A percentile compares a stretch with the other conserved stretches of the same genome.
Conservation (phyloP, 495 filamentous ascomycete species). For the Penicillium dipodomyicola region DNA sequence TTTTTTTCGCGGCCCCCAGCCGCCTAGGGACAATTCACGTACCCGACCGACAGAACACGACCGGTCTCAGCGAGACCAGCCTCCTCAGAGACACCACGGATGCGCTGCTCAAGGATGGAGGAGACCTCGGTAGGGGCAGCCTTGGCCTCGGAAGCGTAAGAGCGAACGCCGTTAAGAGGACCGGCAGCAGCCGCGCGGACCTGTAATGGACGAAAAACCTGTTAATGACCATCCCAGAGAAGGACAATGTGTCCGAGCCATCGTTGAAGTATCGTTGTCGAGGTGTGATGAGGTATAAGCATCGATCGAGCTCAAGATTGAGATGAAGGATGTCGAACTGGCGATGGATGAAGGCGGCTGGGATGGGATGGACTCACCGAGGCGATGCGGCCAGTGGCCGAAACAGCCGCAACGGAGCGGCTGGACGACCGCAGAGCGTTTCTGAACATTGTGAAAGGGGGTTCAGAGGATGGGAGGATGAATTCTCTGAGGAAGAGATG, state of each 20-base stretch:
- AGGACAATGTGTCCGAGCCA: slow-evolving; percentile 34
- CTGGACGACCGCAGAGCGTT: slow-evolving; percentile 94
- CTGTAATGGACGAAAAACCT: slow-evolving; percentile 55
- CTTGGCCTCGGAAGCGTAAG: slow-evolving; percentile 92
- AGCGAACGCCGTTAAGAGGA: slow-evolving; percentile 69
- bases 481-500: slow-evolving; percentile 51
- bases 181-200: slow-evolving; percentile 83
- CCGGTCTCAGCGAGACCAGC: slow-evolving; percentile 95
- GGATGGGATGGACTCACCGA: slow-evolving; percentile 71
- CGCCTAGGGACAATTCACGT: slow-evolving; percentile 48
- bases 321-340: slow-evolving; percentile 36
- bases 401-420: slow-evolving; percentile 88
- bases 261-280: slow-evolving; percentile 25
- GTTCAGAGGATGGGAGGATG: slow-evolving; percentile 51
- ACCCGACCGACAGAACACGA: slow-evolving; percentile 98
- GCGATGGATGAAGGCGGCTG: slow-evolving; percentile 36
- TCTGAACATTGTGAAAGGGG: slow-evolving; percentile 80
- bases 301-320: slow-evolving; percentile 42
- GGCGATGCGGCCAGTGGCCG: slow-evolving; percentile 83
- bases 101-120: slow-evolving; percentile 97
- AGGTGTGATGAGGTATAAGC: slow-evolving; percentile 30
- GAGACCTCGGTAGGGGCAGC: slow-evolving; percentile 96
- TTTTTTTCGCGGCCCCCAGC: slow-evolving; percentile 36
- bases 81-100: slow-evolving; percentile 96
- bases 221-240: slow-evolving; percentile 34